Conservation (phyloP, 352 stramenopile species). For the Phytophthora multivora region DNA sequence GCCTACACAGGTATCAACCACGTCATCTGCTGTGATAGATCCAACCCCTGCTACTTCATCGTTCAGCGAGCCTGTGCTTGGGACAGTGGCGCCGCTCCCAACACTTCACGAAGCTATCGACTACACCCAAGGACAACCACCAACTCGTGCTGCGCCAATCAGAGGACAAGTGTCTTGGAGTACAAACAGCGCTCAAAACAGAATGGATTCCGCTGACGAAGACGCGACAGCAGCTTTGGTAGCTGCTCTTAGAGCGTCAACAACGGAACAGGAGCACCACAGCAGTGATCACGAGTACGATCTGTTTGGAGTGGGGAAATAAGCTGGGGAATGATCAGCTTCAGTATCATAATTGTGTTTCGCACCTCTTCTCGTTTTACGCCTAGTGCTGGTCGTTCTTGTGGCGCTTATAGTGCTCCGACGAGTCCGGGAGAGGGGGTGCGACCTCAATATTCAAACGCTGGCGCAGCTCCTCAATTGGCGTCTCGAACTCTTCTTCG, state of each 20-base stretch:
- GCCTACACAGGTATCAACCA: background rate
- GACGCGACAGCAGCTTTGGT: slow-evolving; percentile 16
- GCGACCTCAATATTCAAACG: slow-evolving; percentile 60
- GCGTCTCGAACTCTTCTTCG: slow-evolving; percentile 94
- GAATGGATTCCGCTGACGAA: background rate
- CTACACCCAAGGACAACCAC: slow-evolving; percentile 20
- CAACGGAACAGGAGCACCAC: slow-evolving; percentile 16
- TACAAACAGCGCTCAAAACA: background rate
- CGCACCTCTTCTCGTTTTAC: slow-evolving; percentile 3
- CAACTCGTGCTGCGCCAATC: background rate
- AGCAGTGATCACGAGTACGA: slow-evolving; percentile 35
- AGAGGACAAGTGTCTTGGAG: slow-evolving; percentile 4
- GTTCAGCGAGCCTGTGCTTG: slow-evolving; percentile 10
- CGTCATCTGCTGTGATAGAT: background rate
- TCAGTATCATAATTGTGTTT: slow-evolving; percentile 21
- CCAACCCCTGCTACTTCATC: background rate
- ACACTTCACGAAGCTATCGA: slow-evolving; percentile 20
- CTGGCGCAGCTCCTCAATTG: slow-evolving; percentile 85
- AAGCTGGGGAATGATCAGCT: slow-evolving; percentile 6
- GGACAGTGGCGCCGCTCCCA: slow-evolving; percentile 7
- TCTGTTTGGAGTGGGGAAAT: slow-evolving; percentile 38
- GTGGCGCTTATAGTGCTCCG: slow-evolving; percentile 32
- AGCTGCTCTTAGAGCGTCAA: slow-evolving; percentile 14
- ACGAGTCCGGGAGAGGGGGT: slow-evolving; percentile 38
- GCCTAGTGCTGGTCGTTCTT: slow-evolving; percentile 22